phyloP scores from a whole-genome alignment of 108 stramenopile species.

The Skeletonema costatum region DNA sequence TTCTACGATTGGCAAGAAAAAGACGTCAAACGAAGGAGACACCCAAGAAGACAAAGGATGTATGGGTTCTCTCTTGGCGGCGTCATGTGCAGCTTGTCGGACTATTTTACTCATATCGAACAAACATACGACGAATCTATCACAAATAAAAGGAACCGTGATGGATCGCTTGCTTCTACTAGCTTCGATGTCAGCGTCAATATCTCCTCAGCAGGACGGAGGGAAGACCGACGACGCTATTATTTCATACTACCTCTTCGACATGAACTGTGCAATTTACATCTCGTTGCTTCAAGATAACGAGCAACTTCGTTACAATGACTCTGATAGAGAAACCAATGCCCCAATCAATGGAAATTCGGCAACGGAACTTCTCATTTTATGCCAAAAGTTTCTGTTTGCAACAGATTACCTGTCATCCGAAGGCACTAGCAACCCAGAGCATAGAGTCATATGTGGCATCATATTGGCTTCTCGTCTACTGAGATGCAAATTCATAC shows the following conservation, averaged over 20 bases:
- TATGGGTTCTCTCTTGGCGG: conserved; percentile 2
- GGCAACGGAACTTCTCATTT: conserved; percentile 36
- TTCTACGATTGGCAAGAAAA: conserved; percentile 1
- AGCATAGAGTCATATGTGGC: conserved; percentile 35
- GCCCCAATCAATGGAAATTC: not conserved
- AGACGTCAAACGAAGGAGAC: not conserved
- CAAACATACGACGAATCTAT: conserved; percentile 11
- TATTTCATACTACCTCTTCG: conserved; percentile 26
- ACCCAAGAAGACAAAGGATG: not conserved
- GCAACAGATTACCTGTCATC: conserved; percentile 10
- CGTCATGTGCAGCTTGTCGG: conserved; percentile 41
- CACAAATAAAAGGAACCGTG: conserved; percentile 19
- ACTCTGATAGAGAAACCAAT: not conserved
- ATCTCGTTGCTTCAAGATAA: conserved; percentile 27
- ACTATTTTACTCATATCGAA: conserved; percentile 31
- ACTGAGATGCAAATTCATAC: conserved; percentile 32
- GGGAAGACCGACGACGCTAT: conserved; percentile 4
- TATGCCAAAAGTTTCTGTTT: conserved; percentile 47
- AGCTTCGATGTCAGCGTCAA: conserved; percentile 25
- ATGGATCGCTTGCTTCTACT: conserved; percentile 37
- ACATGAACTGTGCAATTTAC: conserved; percentile 44
- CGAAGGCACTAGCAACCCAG: conserved; percentile 1
- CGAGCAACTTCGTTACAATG: not conserved
- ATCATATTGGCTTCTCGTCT: conserved; percentile 39
- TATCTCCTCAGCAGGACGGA: not conserved